Percentiles rank a stretch among this genome's conserved stretches.
Evolutionary conservation across 495 filamentous ascomycete genomes (phyloP).

Genomic region (Penicillium lividum): DNA sequence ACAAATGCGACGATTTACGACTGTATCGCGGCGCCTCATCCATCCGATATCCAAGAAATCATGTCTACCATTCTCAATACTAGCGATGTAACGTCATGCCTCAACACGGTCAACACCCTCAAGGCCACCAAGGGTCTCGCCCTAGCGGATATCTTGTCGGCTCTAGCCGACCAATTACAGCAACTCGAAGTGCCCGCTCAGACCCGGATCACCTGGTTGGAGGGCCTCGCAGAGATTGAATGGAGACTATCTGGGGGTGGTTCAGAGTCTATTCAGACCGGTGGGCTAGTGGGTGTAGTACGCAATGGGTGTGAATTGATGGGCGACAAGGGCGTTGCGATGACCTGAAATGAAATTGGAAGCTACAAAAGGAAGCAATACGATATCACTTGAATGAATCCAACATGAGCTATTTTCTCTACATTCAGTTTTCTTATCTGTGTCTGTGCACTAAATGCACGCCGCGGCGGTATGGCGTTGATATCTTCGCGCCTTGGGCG

Average conservation of each 20-base stretch:
- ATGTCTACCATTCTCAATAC: slow-evolving; percentile 77
- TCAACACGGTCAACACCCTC: slow-evolving; percentile 81
- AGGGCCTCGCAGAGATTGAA: slow-evolving; percentile 89
- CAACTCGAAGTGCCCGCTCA: slow-evolving; percentile 83
- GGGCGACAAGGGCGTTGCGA: slow-evolving; percentile 31
- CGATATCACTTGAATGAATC: background rate
- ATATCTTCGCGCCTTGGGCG: no score
- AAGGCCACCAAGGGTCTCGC: slow-evolving; percentile 88
- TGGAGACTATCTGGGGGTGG: slow-evolving; percentile 87
- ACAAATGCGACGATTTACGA: slow-evolving; percentile 93
- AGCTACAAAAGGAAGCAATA: slow-evolving; percentile 2
- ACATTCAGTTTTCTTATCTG: no score
- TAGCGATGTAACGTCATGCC: slow-evolving; percentile 80
- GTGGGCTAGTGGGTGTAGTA: slow-evolving; percentile 86
- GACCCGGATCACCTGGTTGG: slow-evolving; percentile 87
- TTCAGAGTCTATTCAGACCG: slow-evolving; percentile 87
- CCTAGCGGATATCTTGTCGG: slow-evolving; percentile 88
- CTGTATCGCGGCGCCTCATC: slow-evolving; percentile 95
- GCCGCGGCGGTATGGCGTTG: no score
- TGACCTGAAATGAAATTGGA: slow-evolving; percentile 19
- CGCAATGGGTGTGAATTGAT: slow-evolving; percentile 83
- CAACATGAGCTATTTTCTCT: background rate
- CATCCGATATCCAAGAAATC: slow-evolving; percentile 83
- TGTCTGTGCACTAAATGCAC: no score
- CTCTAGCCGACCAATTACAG: slow-evolving; percentile 76